Conservation (phyloP, 1,139 yeast genomes). For the Yamadazyma mexicana region DNA sequence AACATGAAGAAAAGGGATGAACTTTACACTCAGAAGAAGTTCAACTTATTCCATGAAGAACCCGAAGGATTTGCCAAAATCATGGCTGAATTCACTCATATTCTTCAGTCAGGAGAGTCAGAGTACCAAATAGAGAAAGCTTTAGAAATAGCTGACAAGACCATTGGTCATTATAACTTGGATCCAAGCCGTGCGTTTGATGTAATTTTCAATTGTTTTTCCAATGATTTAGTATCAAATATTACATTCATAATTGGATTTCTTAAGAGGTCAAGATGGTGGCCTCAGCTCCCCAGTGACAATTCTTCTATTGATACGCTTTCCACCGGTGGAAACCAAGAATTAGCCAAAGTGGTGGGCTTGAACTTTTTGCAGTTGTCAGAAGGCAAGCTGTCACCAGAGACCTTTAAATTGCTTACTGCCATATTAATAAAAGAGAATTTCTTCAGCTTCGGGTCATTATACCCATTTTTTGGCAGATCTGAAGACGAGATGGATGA, state of each 20-base stretch:
- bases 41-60: conserved; percentile 74
- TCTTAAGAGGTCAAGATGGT: conserved; percentile 58
- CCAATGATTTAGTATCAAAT: conserved; percentile 45
- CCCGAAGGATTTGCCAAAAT: conserved; percentile 79
- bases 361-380: conserved; percentile 47
- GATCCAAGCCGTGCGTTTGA: conserved; percentile 78
- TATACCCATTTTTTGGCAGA: conserved; percentile 60
- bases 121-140: conserved; percentile 45
- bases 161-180: conserved; percentile 75
- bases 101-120: conserved; percentile 43
- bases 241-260: conserved; percentile 49
- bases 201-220: conserved; percentile 52
- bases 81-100: conserved; percentile 49
- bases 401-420: conserved; percentile 44
- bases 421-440: conserved; percentile 69
- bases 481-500: conserved; percentile 37
- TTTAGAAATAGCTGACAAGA: conserved; percentile 51
- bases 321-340: conserved; percentile 63
- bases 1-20: conserved; percentile 51
- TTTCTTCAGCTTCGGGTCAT: conserved; percentile 60
- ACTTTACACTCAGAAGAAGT: conserved; percentile 72
- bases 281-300: conserved; percentile 53
- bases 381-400: conserved; percentile 38
- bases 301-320: conserved; percentile 28
- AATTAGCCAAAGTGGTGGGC: conserved; percentile 62